Evolutionary conservation across 208 protist genomes (phyloP).

Genomic region (Plasmodiophora brassicae): DNA sequence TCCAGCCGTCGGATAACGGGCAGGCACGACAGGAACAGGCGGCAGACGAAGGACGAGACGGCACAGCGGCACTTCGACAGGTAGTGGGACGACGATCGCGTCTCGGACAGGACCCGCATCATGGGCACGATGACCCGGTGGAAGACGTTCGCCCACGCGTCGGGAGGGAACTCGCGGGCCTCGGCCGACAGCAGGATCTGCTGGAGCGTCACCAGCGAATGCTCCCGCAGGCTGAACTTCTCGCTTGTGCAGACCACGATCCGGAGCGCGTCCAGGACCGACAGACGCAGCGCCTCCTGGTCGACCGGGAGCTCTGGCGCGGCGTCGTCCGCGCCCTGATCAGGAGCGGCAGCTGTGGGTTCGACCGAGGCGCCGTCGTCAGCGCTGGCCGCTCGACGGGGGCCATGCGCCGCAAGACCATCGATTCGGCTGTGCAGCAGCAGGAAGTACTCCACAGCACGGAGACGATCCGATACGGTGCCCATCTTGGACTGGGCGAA

Average conservation of each 20-base stretch:
- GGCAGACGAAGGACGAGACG: neutral
- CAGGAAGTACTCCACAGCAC: neutral
- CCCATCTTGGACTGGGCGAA: neutral
- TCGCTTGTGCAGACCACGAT: neutral
- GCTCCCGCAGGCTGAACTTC: neutral
- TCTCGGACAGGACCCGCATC: neutral
- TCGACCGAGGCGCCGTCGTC: too few relatives aligned
- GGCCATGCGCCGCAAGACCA: too few relatives aligned
- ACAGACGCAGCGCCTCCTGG: too few relatives aligned
- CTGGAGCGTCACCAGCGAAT: neutral
- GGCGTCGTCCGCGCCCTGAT: too few relatives aligned
- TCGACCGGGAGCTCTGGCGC: too few relatives aligned
- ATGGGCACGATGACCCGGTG: neutral
- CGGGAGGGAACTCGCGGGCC: neutral
- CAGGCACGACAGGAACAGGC: neutral
- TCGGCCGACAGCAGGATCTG: neutral
- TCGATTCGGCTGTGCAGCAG: neutral
- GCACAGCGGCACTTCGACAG: neutral
- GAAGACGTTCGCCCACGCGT: neutral
- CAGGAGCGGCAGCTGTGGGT: too few relatives aligned
- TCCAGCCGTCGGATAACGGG: neutral
- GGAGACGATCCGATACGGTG: neutral
- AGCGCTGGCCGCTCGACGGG: too few relatives aligned
- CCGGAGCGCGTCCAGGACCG: neutral
- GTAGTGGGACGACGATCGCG: neutral